phyloP scores from a whole-genome alignment of 306 rosid species.

The Begonia masoniana region DNA sequence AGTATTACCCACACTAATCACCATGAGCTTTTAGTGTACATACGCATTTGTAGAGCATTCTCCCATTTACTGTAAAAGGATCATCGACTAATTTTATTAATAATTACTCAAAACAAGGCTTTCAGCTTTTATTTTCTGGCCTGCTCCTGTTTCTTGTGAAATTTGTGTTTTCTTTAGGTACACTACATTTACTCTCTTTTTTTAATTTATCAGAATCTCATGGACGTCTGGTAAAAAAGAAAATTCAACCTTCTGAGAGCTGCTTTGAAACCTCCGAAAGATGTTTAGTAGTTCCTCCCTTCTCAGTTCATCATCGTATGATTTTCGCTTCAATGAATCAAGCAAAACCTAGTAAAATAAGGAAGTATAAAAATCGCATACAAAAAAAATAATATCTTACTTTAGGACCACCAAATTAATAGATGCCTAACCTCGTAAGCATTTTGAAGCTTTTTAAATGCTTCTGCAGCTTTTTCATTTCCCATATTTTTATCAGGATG shows the following conservation, averaged over 20 bases:
- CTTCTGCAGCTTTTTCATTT: slow-evolving; percentile 93
- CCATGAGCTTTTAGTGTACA: not conserved
- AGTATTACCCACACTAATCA: too few species aligned
- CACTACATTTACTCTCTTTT: too few species aligned
- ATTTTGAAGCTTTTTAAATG: slow-evolving; percentile 97
- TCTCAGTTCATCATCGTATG: slow-evolving; percentile 89
- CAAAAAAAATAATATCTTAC: not conserved
- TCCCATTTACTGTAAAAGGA: too few species aligned
- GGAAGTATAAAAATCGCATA: not conserved
- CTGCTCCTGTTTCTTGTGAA: too few species aligned
- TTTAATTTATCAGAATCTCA: too few species aligned
- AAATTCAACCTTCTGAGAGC: slow-evolving; percentile 40
- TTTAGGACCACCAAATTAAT: not conserved
- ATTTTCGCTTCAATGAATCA: slow-evolving; percentile 78
- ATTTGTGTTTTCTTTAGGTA: too few species aligned
- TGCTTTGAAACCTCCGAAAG: slow-evolving; percentile 58
- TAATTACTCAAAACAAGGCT: too few species aligned
- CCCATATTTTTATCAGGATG: slow-evolving; percentile 99
- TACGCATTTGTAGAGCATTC: not conserved
- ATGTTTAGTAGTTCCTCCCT: slow-evolving; percentile 73
- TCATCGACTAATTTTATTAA: too few species aligned
- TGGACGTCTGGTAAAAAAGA: too few species aligned
- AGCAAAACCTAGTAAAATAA: slow-evolving; percentile 51
- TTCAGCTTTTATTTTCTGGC: too few species aligned
- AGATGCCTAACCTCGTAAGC: slow-evolving; percentile 67